Evolutionary conservation across 2,329 filamentous ascomycete species (phyloP).

Genomic region (Xylaria sp.): DNA sequence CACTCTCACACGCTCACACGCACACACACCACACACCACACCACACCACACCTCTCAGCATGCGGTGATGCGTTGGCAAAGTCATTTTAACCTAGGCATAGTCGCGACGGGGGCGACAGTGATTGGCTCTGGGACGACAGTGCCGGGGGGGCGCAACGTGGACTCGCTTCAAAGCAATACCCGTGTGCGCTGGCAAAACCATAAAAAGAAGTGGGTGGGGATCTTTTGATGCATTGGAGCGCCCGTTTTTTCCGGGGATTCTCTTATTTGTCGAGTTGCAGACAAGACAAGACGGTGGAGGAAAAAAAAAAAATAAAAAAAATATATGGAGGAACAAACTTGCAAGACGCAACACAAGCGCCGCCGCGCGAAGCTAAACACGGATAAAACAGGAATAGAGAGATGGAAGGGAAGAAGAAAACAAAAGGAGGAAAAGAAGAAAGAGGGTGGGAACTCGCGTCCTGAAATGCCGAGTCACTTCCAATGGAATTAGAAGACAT

Average conservation of each 20-base stretch:
- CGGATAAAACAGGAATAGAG: not conserved
- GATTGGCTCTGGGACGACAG: constrained; percentile 46
- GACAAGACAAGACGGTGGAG: not conserved
- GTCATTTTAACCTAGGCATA: constrained; percentile 44
- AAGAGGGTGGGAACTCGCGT: not conserved
- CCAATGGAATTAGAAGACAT: not conserved
- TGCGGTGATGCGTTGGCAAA: constrained; percentile 54
- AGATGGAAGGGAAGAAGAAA: not conserved
- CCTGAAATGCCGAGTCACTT: not conserved
- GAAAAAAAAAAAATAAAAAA: not conserved
- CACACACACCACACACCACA: constrained; percentile 45
- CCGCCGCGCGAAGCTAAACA: too few relatives aligned
- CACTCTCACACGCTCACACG: constrained; percentile 46
- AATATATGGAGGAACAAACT: too few relatives aligned
- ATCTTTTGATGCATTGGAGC: constrained; percentile 13
- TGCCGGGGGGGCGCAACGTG: constrained; percentile 44
- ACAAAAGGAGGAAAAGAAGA: not conserved
- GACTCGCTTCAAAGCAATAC: constrained; percentile 40
- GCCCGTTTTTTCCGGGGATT: constrained; percentile 13
- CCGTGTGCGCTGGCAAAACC: constrained; percentile 38
- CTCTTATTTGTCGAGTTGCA: constrained; percentile 7
- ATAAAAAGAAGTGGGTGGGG: constrained; percentile 31
- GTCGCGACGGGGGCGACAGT: constrained; percentile 45
- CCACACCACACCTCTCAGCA: constrained; percentile 47
- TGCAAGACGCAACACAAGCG: too few relatives aligned